Percentiles rank a stretch among this genome's conserved stretches.
These are phyloP conservation scores for Suillus tomentosus DNA, from an alignment of 768 basidiomycete species.

Conservation along the genomic window DNA sequence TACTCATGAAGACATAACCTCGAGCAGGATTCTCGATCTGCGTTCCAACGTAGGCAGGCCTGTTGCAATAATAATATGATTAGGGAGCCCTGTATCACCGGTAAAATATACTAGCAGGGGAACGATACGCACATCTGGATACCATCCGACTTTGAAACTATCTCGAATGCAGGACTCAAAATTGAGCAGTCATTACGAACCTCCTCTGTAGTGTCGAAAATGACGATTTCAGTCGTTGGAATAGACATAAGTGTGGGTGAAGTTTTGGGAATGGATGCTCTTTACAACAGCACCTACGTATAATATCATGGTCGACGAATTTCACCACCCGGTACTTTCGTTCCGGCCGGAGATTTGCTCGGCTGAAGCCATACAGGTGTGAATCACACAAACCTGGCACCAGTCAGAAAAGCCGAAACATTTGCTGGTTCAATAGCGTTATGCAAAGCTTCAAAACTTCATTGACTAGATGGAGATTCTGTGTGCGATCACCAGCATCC, in stretches of 20 bases:
- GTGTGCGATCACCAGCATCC: conserved; percentile 43
- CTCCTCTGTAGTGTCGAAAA: conserved; percentile 20
- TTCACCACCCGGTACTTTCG: not conserved
- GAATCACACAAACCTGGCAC: conserved; percentile 54
- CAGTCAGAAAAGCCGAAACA: conserved; percentile 73
- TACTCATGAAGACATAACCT: conserved; percentile 23
- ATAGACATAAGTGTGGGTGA: conserved; percentile 11
- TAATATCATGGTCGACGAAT: not conserved
- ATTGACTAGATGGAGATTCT: conserved; percentile 51
- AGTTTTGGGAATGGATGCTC: not conserved
- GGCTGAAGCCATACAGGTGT: not conserved
- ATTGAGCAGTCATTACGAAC: conserved; percentile 15
- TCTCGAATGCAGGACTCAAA: conserved; percentile 10
- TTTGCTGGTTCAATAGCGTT: conserved; percentile 70
- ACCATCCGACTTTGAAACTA: conserved; percentile 18
- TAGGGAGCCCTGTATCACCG: not conserved
- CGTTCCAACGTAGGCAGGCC: conserved; percentile 23
- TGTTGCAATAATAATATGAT: conserved; percentile 4
- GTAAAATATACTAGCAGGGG: conserved; percentile 3
- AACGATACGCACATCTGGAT: conserved; percentile 16
- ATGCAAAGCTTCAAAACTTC: conserved; percentile 44
- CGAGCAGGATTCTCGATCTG: conserved; percentile 22
- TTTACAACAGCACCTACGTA: not conserved
- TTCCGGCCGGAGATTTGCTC: not conserved
- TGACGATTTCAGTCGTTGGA: conserved; percentile 28